A percentile compares a stretch with the other conserved stretches of the same genome.
phyloP scores from a whole-genome alignment of 2,329 filamentous ascomycete genomes.

The Verticillium nonalfalfae region DNA sequence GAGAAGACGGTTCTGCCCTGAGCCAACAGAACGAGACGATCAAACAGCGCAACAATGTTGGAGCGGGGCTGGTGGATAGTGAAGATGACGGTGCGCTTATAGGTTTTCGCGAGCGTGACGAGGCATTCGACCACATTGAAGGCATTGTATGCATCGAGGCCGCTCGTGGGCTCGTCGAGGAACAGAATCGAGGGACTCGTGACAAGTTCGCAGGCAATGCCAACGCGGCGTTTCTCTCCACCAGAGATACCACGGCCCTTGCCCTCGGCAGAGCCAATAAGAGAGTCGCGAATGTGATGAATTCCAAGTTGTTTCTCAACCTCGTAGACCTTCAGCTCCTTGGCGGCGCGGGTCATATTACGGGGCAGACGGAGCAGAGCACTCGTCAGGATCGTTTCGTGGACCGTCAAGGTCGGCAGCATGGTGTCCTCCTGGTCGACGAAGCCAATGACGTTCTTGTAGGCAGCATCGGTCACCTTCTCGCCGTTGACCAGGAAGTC shows the following conservation, averaged over 20 bases:
- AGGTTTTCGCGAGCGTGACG: conserved; percentile 89
- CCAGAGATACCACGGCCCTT: conserved; percentile 93
- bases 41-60: conserved; percentile 96
- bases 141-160: conserved; percentile 92
- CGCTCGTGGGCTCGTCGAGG: conserved; percentile 93
- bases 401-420: conserved; percentile 90
- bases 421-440: conserved; percentile 98
- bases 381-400: conserved; percentile 95
- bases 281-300: conserved; percentile 84
- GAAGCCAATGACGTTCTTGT: conserved; percentile 88
- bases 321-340: conserved; percentile 85
- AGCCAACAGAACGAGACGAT: conserved; percentile 85
- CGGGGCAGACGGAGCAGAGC: conserved; percentile 85
- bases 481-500: conserved; percentile 93
- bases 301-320: conserved; percentile 96
- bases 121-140: conserved; percentile 97
- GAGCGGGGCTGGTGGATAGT: conserved; percentile 97
- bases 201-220: conserved; percentile 95
- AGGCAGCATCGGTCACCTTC: conserved; percentile 76
- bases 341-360: conserved; percentile 81
- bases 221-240: conserved; percentile 91
- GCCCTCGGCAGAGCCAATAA: conserved; percentile 94
- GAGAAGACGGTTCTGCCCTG: conserved; percentile 90
- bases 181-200: conserved; percentile 97
- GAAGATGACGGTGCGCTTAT: conserved; percentile 95